These are phyloP conservation scores for Citrus australasica DNA, from an alignment of 345 rosid genomes.

Conservation along the genomic window DNA sequence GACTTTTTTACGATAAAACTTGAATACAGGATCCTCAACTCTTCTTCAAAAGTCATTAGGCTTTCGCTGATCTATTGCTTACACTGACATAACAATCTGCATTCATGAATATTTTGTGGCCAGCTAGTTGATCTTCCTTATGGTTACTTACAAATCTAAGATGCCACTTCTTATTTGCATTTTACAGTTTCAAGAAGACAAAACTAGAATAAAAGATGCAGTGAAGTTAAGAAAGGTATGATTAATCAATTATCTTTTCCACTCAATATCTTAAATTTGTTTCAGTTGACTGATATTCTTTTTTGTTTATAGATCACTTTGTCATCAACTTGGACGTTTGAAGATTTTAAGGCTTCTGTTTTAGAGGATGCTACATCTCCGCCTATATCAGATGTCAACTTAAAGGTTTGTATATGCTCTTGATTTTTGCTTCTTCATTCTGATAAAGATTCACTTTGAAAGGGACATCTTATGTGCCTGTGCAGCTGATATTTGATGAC, in stretches of 20 bases:
- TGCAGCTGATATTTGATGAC: slow-evolving; percentile 75
- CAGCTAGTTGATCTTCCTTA: background rate
- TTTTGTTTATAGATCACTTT: slow-evolving; percentile 48
- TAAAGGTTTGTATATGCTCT: slow-evolving; percentile 42
- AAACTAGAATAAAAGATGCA: slow-evolving; percentile 65
- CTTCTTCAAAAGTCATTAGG: background rate
- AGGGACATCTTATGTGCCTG: background rate
- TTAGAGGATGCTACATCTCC: slow-evolving; percentile 45
- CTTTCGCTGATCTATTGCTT: background rate
- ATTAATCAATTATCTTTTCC: slow-evolving; percentile 1
- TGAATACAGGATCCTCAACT: background rate
- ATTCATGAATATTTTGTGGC: background rate
- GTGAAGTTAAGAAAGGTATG: slow-evolving; percentile 73
- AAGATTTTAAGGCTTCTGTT: slow-evolving; percentile 70
- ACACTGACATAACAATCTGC: background rate
- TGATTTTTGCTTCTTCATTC: background rate
- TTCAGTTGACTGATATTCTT: slow-evolving; percentile 23
- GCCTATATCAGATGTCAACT: slow-evolving; percentile 55
- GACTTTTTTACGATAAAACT: background rate
- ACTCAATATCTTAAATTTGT: slow-evolving; percentile 9
- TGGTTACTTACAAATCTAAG: background rate
- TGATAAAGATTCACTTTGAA: background rate
- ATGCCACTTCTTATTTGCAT: slow-evolving; percentile 16
- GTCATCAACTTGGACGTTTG: slow-evolving; percentile 60
- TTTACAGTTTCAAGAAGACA: slow-evolving; percentile 79